Conservation (phyloP, 257 asterid species). For the Plantago elongata region DNA sequence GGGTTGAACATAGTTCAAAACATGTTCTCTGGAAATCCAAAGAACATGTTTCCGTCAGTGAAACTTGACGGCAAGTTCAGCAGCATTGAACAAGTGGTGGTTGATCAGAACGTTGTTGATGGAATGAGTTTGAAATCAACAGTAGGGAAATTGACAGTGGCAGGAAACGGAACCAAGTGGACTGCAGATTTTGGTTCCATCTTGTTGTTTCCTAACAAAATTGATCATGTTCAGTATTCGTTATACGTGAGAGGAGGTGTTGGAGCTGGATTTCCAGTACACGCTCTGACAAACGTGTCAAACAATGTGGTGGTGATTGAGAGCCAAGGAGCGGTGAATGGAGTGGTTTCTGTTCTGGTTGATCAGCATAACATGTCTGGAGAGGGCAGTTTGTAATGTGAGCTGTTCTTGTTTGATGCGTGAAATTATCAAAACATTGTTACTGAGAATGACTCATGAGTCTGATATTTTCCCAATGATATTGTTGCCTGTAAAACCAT, state of each 20-base stretch:
- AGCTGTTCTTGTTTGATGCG: background rate
- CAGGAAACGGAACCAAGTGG: constrained; percentile 52
- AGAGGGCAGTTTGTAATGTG: constrained; percentile 24
- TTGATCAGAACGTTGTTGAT: constrained; percentile 40
- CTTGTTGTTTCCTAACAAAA: constrained; percentile 47
- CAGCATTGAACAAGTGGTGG: constrained; percentile 42
- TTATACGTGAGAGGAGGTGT: constrained; percentile 25
- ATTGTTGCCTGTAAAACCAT: no score
- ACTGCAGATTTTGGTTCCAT: constrained; percentile 39
- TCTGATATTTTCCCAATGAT: no score
- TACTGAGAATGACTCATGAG: no score
- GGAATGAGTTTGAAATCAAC: constrained; percentile 62
- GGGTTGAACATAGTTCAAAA: constrained; percentile 45
- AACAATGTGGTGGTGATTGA: constrained; percentile 49
- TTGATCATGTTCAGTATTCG: constrained; percentile 43
- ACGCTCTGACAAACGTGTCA: constrained; percentile 42
- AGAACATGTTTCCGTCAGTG: constrained; percentile 33
- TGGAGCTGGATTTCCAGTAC: constrained; percentile 35
- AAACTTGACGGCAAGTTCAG: constrained; percentile 37
- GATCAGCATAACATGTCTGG: constrained; percentile 53
- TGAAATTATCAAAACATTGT: no score
- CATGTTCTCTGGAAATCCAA: constrained; percentile 36
- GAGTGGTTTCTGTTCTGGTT: constrained; percentile 42
- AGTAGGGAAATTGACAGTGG: constrained; percentile 34
- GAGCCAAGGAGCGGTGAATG: constrained; percentile 37